Base-by-base conservation (phyloP, 352 stramenopile species). In the Globisporangium radiosum region DNA sequence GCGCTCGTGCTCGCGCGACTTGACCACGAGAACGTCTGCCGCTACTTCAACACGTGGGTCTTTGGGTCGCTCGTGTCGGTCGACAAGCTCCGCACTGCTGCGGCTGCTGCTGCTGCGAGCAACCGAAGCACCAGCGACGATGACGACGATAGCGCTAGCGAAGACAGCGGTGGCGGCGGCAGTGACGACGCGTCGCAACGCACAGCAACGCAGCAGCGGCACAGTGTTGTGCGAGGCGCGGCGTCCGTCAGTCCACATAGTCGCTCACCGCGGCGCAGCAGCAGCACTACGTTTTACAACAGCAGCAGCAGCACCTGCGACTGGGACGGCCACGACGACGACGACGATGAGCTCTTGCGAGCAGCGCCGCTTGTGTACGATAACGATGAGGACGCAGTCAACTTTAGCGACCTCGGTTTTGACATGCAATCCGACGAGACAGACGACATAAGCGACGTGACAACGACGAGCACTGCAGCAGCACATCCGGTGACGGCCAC, bases 21-120 rank as follows among this genome's bases (percentile, higher is more conserved):
- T 19, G 90, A 92, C 49, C 92, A 98, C 54, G 93, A 97, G 61
- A 97, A 98, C 62, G 95, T 98, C 47, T 97, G 96, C 37, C 75
- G 94, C 7, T 98, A 98, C 70, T 93, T 81, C 70, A 85, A 89
- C 58, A 89, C 83, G 33, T 93, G 83, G 83, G 80, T 93, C 43
- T 71, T 79, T 11, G 80, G 76, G 15, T 88, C 72, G 9, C 64
- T 92, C 15, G 79, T 92, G 14, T 74, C 82, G 2, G 69, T 83
- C 56, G 79, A 84, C 45, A 70, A 66, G 38, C 66, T 79, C 8
- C 66, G 66, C 1, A 33, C 25, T 33, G 25, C 25, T 33, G 25
- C 25, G 1, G 25, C 25, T 33, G 25, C 25, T 33, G 25, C 25
- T 33, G 25, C 25, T 33, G 25, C 25, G 25, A 33, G 25, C 25